Percentiles rank a stretch among this genome's conserved stretches.
Conservation (phyloP, 2,329 filamentous ascomycete genomes). For the Fusarium nygamai region DNA sequence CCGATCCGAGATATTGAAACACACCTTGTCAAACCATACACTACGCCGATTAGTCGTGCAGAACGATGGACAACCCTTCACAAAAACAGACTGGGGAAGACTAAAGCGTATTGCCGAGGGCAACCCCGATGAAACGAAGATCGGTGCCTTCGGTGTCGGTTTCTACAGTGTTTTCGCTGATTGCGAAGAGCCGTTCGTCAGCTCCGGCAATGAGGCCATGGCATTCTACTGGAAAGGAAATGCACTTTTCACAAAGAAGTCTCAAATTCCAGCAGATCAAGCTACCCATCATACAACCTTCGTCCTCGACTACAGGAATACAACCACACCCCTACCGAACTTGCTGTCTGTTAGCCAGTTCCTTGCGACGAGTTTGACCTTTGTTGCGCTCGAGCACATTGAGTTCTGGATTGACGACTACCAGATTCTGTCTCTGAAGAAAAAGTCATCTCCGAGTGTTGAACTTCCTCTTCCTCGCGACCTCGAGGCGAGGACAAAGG, state of each 20-base stretch:
- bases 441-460: constrained; percentile 84
- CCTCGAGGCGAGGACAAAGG: constrained; percentile 83
- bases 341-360: constrained; percentile 90
- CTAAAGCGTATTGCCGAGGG: constrained; percentile 98
- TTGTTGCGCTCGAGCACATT: constrained; percentile 87
- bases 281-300: constrained; percentile 83
- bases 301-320: constrained; percentile 91
- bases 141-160: constrained; percentile 96
- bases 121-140: constrained; percentile 98
- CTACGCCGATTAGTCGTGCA: constrained; percentile 87
- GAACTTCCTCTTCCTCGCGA: constrained; percentile 79
- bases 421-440: constrained; percentile 79
- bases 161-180: constrained; percentile 99
- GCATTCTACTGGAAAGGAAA: constrained; percentile 99
- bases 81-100: constrained; percentile 89
- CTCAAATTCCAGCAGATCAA: constrained; percentile 75
- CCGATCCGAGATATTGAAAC: constrained; percentile 78
- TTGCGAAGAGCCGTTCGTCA: constrained; percentile 97
- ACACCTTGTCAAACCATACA: constrained; percentile 86
- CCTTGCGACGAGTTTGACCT: constrained; percentile 92
- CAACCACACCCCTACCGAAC: constrained; percentile 85
- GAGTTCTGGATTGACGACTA: constrained; percentile 93
- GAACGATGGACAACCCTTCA: constrained; percentile 91
- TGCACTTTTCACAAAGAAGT: constrained; percentile 89
- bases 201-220: constrained; percentile 92